Evolutionary conservation across 768 basidiomycete genomes (phyloP).

Genomic region (Boletus pseudo-olivaceus): DNA sequence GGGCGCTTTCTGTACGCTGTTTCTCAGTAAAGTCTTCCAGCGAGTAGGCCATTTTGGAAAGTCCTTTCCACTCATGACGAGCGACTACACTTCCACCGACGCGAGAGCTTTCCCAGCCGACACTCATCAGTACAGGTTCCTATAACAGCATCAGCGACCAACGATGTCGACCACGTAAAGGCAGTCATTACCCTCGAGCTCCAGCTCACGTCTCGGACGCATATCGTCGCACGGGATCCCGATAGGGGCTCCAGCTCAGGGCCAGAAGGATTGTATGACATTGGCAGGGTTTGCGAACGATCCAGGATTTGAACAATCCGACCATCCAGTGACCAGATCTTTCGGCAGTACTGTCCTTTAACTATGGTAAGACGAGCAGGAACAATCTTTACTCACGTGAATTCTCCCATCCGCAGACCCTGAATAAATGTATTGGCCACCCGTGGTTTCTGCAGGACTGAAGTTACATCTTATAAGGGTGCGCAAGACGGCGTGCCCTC

Average conservation of each 20-base stretch:
- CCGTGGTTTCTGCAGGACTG: slow-evolving; percentile 89
- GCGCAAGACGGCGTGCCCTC: slow-evolving; percentile 84
- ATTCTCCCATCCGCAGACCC: slow-evolving; percentile 84
- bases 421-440: slow-evolving; percentile 90
- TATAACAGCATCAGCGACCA: slow-evolving; percentile 25
- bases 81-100: slow-evolving; percentile 73
- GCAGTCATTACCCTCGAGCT: slow-evolving; percentile 62
- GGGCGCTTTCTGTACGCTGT: slow-evolving; percentile 32
- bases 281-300: slow-evolving; percentile 67
- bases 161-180: neutral
- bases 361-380: neutral
- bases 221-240: slow-evolving; percentile 37
- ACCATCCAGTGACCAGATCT: slow-evolving; percentile 97
- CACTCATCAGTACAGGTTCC: slow-evolving; percentile 91
- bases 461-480: slow-evolving; percentile 97
- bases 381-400: slow-evolving; percentile 51
- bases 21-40: slow-evolving; percentile 79
- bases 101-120: slow-evolving; percentile 73
- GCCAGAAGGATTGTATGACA: slow-evolving; percentile 69
- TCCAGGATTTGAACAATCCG: slow-evolving; percentile 80
- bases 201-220: slow-evolving; percentile 96
- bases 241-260: slow-evolving; percentile 40
- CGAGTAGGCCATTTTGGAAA: slow-evolving; percentile 61
- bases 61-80: slow-evolving; percentile 94
- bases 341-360: slow-evolving; percentile 4